These are phyloP conservation scores for Hypoxylon sp. DNA, from an alignment of 2,329 filamentous ascomycete genomes.

Conservation along the genomic window DNA sequence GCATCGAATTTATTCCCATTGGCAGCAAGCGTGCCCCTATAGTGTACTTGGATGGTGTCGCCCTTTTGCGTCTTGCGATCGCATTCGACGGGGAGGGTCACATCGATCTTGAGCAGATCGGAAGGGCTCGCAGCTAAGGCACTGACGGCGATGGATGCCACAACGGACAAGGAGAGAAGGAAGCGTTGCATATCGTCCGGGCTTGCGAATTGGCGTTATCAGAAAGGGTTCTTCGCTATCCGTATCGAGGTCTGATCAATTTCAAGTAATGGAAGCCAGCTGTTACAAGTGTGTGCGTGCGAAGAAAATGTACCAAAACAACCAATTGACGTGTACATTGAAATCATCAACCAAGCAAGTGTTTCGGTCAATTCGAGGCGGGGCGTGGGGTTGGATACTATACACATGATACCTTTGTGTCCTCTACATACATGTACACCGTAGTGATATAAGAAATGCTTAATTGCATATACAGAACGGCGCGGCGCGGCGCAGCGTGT, in stretches of 20 bases:
- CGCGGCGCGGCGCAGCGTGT: no score
- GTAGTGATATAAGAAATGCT: background rate
- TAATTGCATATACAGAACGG: background rate
- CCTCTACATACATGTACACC: background rate
- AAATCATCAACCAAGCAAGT: background rate
- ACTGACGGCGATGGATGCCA: slow-evolving; percentile 67
- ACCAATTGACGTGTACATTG: slow-evolving; percentile 5
- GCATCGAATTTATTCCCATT: slow-evolving; percentile 88
- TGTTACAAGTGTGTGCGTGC: background rate
- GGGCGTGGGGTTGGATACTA: background rate
- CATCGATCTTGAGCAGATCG: slow-evolving; percentile 80
- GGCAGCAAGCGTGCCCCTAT: slow-evolving; percentile 82
- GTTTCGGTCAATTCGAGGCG: slow-evolving; percentile 9
- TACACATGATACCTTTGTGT: background rate
- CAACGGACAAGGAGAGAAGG: slow-evolving; percentile 64
- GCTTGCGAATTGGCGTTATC: background rate
- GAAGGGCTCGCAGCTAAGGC: slow-evolving; percentile 63
- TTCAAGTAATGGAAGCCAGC: background rate
- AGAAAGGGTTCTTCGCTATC: background rate
- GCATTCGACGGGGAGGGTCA: slow-evolving; percentile 81
- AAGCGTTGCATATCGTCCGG: slow-evolving; percentile 64
- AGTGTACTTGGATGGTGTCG: slow-evolving; percentile 89
- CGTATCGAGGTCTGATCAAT: background rate
- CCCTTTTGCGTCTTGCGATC: slow-evolving; percentile 81
- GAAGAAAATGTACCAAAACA: background rate